Evolutionary conservation across 306 rosid species (phyloP).

Genomic region (Ammopiptanthus mongolicus): DNA sequence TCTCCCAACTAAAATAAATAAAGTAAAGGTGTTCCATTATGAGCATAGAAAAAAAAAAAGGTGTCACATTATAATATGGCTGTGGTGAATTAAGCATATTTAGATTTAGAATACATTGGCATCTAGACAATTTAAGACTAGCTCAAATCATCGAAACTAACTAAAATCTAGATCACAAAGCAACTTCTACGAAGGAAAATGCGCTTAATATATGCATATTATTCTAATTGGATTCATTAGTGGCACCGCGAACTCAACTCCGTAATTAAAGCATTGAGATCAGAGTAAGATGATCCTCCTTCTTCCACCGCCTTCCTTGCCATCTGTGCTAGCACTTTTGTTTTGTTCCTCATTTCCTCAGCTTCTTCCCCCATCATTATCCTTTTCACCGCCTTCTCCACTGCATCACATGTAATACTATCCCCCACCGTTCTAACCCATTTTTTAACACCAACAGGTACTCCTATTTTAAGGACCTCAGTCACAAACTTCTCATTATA

Average conservation of each 20-base stretch:
- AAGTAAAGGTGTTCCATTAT: too few species aligned
- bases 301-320: neutral
- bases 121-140: too few species aligned
- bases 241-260: neutral
- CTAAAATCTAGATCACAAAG: too few species aligned
- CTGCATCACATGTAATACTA: neutral
- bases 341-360: constrained; percentile 11
- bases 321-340: neutral
- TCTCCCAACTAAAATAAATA: too few species aligned
- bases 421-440: neutral
- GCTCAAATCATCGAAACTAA: too few species aligned
- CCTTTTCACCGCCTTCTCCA: neutral
- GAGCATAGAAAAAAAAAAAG: too few species aligned
- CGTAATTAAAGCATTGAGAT: neutral
- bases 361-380: neutral
- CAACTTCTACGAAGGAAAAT: too few species aligned
- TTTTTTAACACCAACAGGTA: neutral
- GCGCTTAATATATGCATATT: too few species aligned
- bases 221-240: neutral
- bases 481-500: constrained; percentile 10
- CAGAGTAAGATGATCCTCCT: constrained; percentile 14
- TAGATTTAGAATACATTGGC: too few species aligned
- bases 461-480: neutral
- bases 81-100: too few species aligned
- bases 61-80: too few species aligned